Conservation (phyloP, 495 filamentous ascomycete genomes). For the Acidomyces sp. region DNA sequence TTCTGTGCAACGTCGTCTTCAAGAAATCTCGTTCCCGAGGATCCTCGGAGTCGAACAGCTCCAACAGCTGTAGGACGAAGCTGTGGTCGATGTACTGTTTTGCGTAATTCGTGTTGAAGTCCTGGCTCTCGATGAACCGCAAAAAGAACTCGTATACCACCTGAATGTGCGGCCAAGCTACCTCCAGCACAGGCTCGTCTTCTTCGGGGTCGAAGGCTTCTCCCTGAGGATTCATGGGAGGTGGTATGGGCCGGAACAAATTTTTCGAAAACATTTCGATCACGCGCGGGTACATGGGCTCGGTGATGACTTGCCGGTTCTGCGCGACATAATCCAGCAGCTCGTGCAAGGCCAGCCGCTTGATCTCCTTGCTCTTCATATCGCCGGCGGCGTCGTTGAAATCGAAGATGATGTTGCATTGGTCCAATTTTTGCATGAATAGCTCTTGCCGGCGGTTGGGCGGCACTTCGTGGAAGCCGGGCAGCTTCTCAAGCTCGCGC, state of each 20-base stretch:
- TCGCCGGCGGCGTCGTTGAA: constrained; percentile 97
- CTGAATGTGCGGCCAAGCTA: constrained; percentile 98
- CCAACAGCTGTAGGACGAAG: constrained; percentile 93
- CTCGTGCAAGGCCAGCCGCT: constrained; percentile 90
- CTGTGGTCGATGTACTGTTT: constrained; percentile 97
- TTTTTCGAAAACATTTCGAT: constrained; percentile 99
- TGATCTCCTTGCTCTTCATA: constrained; percentile 99
- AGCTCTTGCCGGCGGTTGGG: constrained; percentile 90
- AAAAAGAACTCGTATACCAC: constrained; percentile 99
- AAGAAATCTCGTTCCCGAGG: constrained; percentile 93
- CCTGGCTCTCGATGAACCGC: constrained; percentile 96
- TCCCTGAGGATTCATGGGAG: constrained; percentile 91
- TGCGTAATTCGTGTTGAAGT: constrained; percentile 99
- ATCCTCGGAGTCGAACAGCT: constrained; percentile 97
- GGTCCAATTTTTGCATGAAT: constrained; percentile 99
- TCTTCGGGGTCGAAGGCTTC: constrained; percentile 98
- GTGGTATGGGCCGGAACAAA: constrained; percentile 90
- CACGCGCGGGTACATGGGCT: constrained; percentile 96
- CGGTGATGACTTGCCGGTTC: constrained; percentile 94
- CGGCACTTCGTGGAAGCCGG: constrained; percentile 96
- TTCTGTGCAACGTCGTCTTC: constrained; percentile 94
- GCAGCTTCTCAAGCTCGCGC: constrained; percentile 89
- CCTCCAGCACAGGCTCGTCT: constrained; percentile 94
- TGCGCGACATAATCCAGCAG: constrained; percentile 96
- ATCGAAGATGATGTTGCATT: constrained; percentile 99